Evolutionary conservation across 495 filamentous ascomycete species (phyloP), one percentile per base, ranked within the genome.

Genomic region (Penicillium desertorum): DNA sequence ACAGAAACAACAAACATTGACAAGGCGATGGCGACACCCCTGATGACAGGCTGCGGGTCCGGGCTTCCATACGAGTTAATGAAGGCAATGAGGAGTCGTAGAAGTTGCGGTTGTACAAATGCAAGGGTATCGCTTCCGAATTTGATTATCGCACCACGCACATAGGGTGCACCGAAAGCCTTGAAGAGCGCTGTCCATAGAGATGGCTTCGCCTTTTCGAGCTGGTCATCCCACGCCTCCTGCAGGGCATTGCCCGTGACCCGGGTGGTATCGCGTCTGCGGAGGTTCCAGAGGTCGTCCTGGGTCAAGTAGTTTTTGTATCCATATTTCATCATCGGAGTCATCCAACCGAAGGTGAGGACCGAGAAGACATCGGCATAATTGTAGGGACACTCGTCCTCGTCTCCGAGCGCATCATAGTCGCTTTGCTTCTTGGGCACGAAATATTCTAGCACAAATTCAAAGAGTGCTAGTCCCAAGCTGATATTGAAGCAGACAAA

Each of bases 321-420:
- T 17, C 95, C 95, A 74, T 87, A 86, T 64, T 87, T 91, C 95
- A 99, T 99, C 83, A 98, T 74, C 16, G 93, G 91, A 0, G 95
- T 99, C 91, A 99, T 96, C 95, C 95, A 99, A 55, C 89, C 84
- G 69, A 99, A 99, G 10, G 93, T 96, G 30, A 99, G 83, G 39
- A 89, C 84, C 10, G 93, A 96, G 74, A 98, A 98, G 45, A 98
- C 80, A 52, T 92, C 91, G 22, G 95, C 92, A 74, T 96, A 95
- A 76, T 98, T 92, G 34, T 88, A 86, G 0, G 95, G 95, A 62
- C 94, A 98, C 76, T 97, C 92, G 56, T 92, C 90, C 54, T 90
- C 86, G 53, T 94, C 90, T n/a, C 87, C 85, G 55, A 98, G 69
- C 2, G 84, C 88, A 66, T 91, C 86, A 70, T 98, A 99, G 10